Evolutionary conservation across 202 grass and related monocot species (phyloP).

Genomic region (Setaria italica): DNA sequence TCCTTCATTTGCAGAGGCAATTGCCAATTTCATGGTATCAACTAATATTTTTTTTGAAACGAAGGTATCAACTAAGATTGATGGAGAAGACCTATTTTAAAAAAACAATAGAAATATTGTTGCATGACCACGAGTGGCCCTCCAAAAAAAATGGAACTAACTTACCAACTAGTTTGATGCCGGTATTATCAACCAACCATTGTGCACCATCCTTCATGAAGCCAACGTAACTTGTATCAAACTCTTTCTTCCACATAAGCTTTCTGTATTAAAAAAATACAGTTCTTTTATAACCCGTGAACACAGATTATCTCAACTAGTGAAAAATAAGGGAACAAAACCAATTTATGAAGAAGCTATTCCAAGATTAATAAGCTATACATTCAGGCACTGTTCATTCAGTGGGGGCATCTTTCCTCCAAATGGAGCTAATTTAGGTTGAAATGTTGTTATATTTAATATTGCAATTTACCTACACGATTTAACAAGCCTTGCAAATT

Average conservation of each 20-base stretch:
- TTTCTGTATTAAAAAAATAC: conserved; percentile 37
- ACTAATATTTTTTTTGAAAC: not conserved
- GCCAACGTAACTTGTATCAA: conserved; percentile 71
- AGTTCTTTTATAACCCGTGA: not conserved
- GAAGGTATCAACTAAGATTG: not conserved
- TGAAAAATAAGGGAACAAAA: not conserved
- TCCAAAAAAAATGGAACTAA: not conserved
- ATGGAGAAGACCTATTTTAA: not conserved
- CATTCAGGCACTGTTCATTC: not conserved
- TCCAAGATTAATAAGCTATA: not conserved
- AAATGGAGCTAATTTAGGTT: not conserved
- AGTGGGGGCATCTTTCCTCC: not conserved
- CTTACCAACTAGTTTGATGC: conserved; percentile 72
- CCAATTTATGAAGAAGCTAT: not conserved
- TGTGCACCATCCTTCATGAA: conserved; percentile 82
- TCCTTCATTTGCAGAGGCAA: not conserved
- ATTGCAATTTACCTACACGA: not conserved
- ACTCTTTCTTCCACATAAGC: conserved; percentile 83
- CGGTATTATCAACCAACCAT: conserved; percentile 71
- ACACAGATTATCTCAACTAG: not conserved
- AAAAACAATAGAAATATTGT: not conserved
- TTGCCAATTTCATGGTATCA: not conserved
- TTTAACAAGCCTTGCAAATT: not conserved
- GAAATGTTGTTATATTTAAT: not conserved
- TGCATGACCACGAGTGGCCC: not conserved